Evolutionary conservation across 164 flowering plant species (phyloP).

Genomic region (Saururus chinensis): DNA sequence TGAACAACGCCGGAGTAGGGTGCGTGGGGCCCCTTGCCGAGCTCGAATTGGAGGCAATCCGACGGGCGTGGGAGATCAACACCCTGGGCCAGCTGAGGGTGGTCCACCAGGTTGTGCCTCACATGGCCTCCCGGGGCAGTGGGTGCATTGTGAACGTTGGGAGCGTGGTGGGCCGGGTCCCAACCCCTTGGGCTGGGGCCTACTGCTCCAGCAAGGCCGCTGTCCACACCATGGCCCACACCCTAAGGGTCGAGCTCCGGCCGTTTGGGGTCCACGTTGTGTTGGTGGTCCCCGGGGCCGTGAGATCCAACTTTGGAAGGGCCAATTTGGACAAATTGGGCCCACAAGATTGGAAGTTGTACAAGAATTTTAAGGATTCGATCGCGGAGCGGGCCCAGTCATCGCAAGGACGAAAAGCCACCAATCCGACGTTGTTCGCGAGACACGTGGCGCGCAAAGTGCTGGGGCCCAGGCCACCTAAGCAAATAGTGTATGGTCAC

Average conservation of each 20-base stretch:
- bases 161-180: constrained; percentile 44
- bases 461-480: constrained; percentile 47
- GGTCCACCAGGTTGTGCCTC: constrained; percentile 53
- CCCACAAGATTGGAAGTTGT: constrained; percentile 43
- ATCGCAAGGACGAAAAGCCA: constrained; percentile 47
- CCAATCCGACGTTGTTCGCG: constrained; percentile 42
- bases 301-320: constrained; percentile 43
- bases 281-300: constrained; percentile 43
- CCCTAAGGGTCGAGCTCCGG: constrained; percentile 39
- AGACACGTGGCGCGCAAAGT: constrained; percentile 47
- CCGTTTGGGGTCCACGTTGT: constrained; percentile 59
- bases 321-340: constrained; percentile 24
- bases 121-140: constrained; percentile 36
- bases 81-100: constrained; percentile 50
- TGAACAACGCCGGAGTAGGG: constrained; percentile 63
- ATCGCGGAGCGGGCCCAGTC: constrained; percentile 48
- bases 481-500: constrained; percentile 44
- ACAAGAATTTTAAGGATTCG: constrained; percentile 35
- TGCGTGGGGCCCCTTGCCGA: constrained; percentile 60
- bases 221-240: constrained; percentile 44
- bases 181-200: constrained; percentile 71
- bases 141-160: constrained; percentile 54
- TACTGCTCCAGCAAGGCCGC: constrained; percentile 57
- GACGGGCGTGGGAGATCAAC: constrained; percentile 53
- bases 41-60: constrained; percentile 32